Evolutionary conservation across 1,284 basidiomycete species (phyloP), one percentile per base, ranked within the genome.

Genomic region (Serendipita sp.): DNA sequence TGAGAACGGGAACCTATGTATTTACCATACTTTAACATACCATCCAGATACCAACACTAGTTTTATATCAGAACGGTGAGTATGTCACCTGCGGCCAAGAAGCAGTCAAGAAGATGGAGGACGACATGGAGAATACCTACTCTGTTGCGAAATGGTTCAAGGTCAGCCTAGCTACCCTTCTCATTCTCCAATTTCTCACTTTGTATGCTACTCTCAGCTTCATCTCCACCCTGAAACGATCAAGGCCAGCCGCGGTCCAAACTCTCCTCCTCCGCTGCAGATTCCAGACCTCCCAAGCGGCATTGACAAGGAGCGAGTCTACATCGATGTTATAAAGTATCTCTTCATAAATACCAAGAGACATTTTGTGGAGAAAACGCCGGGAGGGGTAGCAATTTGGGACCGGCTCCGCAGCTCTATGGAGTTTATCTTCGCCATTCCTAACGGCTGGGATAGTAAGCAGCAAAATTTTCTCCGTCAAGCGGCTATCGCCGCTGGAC

Each of bases 261-360:
- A 38, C 38, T 5, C 38, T 38, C 38, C 38, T n/a, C 53, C 17
- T n/a, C 4, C 32, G 45, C 32, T 58, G n/a, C 15, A 58, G 6
- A 22, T 58, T 5, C 53, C 53, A 6, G 4, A 12, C n/a, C 53
- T 58, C 0, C 53, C 53, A 30, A 5, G 5, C 17, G 22, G 26
- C 4, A n/a, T 58, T 0, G 15, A 17, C 15, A 22, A 26, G 8
- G 17, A 29, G 26, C 53, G 79, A 15, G 74, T 84, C 49, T 58
- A 58, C n/a, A n/a, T n/a, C 15, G 22, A 58, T 35, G 10, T 58
- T 26, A 22, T 58, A 32, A 22, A 29, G 17, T 58, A 58, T 35
- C 15, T 58, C 22, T 30, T 58, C 10, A 8, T 2, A 1, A 22
- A 58, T 22, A 35, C 32, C n/a, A n/a, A 35, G 53, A n/a, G 22